Evolutionary conservation across 305 asterid genomes (phyloP).

Genomic region (Fraxinus greggii): DNA sequence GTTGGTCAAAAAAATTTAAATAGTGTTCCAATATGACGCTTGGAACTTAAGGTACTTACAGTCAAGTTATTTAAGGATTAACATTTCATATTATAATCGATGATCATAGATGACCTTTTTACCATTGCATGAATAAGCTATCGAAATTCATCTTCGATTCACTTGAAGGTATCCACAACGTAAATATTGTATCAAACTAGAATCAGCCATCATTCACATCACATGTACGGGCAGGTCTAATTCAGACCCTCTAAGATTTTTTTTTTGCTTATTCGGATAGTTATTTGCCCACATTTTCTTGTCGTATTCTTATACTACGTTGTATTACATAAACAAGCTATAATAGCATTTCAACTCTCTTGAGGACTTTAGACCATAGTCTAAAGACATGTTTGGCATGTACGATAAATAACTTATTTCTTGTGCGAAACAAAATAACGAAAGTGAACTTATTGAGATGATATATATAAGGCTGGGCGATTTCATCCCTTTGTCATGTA

Average conservation of each 20-base stretch:
- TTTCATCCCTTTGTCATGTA: background rate
- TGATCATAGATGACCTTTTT: background rate
- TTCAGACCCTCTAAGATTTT: no score
- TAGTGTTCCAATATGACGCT: background rate
- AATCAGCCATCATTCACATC: no score
- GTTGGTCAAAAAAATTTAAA: background rate
- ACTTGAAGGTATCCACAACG: background rate
- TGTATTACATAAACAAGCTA: background rate
- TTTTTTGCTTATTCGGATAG: background rate
- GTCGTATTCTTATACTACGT: background rate
- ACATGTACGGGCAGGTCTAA: no score
- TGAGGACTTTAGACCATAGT: background rate
- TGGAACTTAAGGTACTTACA: background rate
- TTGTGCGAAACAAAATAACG: background rate
- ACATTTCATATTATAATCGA: no score
- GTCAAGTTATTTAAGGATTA: background rate
- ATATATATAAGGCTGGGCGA: background rate
- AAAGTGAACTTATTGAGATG: background rate
- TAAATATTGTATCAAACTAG: no score
- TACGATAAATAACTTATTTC: background rate
- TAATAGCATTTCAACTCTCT: background rate
- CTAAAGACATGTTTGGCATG: background rate
- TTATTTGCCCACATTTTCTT: background rate
- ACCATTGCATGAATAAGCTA: no score
- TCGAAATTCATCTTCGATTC: background rate